phyloP scores from a whole-genome alignment of 805 yeast species.

The Torulaspora delbrueckii region DNA sequence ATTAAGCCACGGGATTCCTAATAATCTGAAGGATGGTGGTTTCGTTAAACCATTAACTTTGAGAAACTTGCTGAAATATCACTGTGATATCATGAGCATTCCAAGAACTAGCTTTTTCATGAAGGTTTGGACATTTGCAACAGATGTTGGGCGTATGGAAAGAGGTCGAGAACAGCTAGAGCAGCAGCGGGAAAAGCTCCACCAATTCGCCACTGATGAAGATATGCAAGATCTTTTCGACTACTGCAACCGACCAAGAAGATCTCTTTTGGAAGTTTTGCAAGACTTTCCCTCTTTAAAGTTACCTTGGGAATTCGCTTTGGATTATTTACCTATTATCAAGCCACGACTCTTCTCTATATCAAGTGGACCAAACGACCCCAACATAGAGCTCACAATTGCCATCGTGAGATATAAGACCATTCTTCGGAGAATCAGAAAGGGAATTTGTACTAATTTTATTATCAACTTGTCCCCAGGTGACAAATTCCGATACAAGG shows the following conservation, averaged over 20 bases:
- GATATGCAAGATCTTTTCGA: slow-evolving; percentile 80
- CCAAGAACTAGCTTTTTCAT: slow-evolving; percentile 83
- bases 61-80: slow-evolving; percentile 66
- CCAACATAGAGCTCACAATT: slow-evolving; percentile 61
- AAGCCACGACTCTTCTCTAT: slow-evolving; percentile 83
- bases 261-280: slow-evolving; percentile 80
- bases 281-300: slow-evolving; percentile 72
- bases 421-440: slow-evolving; percentile 64
- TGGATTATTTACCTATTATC: slow-evolving; percentile 74
- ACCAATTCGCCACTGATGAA: slow-evolving; percentile 65
- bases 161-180: slow-evolving; percentile 35
- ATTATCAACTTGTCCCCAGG: slow-evolving; percentile 46
- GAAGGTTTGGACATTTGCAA: slow-evolving; percentile 67
- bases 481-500: slow-evolving; percentile 48
- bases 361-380: slow-evolving; percentile 49
- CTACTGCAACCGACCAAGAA: slow-evolving; percentile 88
- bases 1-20: slow-evolving; percentile 27
- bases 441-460: slow-evolving; percentile 82
- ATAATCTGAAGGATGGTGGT: slow-evolving; percentile 51
- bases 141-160: slow-evolving; percentile 39
- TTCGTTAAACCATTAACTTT: slow-evolving; percentile 59
- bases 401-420: slow-evolving; percentile 89
- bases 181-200: slow-evolving; percentile 68
- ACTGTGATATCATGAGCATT: slow-evolving; percentile 74
- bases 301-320: slow-evolving; percentile 69